phyloP scores from a whole-genome alignment of 257 asterid species.

The Solanum neorickii region DNA sequence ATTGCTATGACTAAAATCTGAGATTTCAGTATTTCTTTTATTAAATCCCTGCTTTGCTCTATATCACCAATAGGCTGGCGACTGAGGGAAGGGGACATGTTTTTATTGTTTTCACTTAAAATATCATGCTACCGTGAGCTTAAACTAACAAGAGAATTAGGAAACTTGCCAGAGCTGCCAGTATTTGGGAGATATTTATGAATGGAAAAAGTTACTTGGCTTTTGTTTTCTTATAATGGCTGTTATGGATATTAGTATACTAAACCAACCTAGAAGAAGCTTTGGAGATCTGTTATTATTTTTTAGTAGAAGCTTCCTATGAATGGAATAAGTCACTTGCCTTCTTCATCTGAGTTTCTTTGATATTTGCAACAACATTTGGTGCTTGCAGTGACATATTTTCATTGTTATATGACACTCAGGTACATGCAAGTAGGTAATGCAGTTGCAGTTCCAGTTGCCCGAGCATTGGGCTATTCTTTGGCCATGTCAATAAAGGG shows the following conservation, averaged over 20 bases:
- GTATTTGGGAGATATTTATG: background rate
- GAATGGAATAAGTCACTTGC: background rate
- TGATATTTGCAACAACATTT: background rate
- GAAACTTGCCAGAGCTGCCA: background rate
- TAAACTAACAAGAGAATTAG: background rate
- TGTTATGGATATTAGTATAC: background rate
- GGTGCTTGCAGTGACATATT: background rate
- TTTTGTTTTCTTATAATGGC: background rate
- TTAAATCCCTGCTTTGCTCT: background rate
- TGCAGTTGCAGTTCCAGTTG: constrained; percentile 32
- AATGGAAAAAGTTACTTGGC: background rate
- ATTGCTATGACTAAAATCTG: background rate
- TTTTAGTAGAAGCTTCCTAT: background rate
- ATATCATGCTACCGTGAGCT: background rate
- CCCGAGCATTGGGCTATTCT: constrained; percentile 28
- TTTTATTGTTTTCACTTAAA: background rate
- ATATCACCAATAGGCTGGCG: background rate
- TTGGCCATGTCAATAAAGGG: constrained; percentile 22
- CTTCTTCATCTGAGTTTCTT: background rate
- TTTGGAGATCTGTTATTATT: background rate
- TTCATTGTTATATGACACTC: background rate
- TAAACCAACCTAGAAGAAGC: background rate
- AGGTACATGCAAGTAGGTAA: constrained; percentile 36
- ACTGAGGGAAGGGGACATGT: background rate
- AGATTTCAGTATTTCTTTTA: background rate